phyloP scores from a whole-genome alignment of 805 yeast genomes.

The Candida germanica region DNA sequence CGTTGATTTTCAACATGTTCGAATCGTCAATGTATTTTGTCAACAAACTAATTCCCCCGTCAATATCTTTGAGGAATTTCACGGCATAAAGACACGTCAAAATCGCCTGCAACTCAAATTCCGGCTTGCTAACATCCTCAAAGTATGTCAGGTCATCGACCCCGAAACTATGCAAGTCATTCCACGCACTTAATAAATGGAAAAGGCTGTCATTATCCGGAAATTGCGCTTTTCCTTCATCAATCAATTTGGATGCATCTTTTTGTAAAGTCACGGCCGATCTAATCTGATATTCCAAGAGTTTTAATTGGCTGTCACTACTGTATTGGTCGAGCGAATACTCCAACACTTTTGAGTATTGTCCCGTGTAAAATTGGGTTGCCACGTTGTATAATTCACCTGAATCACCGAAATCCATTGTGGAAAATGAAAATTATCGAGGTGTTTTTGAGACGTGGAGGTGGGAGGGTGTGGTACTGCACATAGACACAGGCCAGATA shows the following conservation, averaged over 20 bases:
- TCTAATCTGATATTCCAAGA: conserved; percentile 40
- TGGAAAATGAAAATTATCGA: no score
- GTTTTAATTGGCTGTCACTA: conserved; percentile 34
- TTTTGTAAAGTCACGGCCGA: conserved; percentile 34
- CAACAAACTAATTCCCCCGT: conserved; percentile 34
- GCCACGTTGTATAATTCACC: conserved; percentile 54
- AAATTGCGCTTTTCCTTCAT: conserved; percentile 29
- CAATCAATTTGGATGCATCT: conserved; percentile 40
- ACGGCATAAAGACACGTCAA: conserved; percentile 39
- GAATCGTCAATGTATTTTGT: conserved; percentile 24
- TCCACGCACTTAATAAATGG: conserved; percentile 40
- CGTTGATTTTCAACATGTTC: conserved; percentile 22
- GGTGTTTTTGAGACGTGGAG: no score
- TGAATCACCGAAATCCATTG: conserved; percentile 42
- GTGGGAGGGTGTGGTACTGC: no score
- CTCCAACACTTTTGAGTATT: conserved; percentile 43
- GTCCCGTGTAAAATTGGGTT: conserved; percentile 61
- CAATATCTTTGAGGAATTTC: conserved; percentile 32
- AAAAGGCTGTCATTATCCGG: conserved; percentile 34
- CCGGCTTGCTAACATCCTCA: conserved; percentile 34
- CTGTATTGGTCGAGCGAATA: conserved; percentile 38
- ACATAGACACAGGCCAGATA: no score
- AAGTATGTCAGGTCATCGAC: conserved; percentile 42
- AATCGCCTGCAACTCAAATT: conserved; percentile 40
- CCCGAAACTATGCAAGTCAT: conserved; percentile 42